These are phyloP conservation scores for Malania oleifera DNA, from an alignment of 164 flowering plant genomes.

Conservation along the genomic window DNA sequence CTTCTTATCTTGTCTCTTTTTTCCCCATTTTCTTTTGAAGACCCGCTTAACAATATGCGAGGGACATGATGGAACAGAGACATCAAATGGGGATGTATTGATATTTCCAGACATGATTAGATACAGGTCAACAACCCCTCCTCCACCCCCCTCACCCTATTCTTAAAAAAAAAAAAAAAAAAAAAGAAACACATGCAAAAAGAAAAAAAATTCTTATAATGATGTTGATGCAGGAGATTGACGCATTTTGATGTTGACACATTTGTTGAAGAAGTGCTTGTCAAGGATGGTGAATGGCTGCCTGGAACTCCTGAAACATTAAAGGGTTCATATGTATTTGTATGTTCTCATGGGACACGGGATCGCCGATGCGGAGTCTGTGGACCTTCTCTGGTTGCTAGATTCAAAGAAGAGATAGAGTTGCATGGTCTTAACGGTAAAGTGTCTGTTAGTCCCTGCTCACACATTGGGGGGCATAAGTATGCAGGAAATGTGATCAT, in stretches of 20 bases:
- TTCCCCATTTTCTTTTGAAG: slow-evolving; percentile 24
- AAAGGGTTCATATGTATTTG: slow-evolving; percentile 69
- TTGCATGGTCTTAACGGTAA: slow-evolving; percentile 54
- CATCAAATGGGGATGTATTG: slow-evolving; percentile 93
- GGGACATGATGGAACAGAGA: slow-evolving; percentile 93
- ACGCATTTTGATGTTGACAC: slow-evolving; percentile 94
- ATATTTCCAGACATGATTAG: slow-evolving; percentile 98
- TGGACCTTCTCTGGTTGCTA: slow-evolving; percentile 73
- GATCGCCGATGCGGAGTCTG: slow-evolving; percentile 94
- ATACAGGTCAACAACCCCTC: slow-evolving; percentile 61
- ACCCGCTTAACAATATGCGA: slow-evolving; percentile 92
- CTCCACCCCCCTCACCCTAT: background rate
- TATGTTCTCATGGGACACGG: slow-evolving; percentile 84
- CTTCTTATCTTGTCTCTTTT: slow-evolving; percentile 3
- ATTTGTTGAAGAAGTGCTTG: slow-evolving; percentile 94
- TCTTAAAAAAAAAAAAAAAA: too few relatives aligned
- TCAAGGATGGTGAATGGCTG: slow-evolving; percentile 78
- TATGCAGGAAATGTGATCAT: slow-evolving; percentile 93
- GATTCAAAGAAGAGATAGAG: slow-evolving; percentile 78
- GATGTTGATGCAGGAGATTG: slow-evolving; percentile 66
- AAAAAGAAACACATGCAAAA: too few relatives aligned
- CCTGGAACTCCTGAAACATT: slow-evolving; percentile 79
- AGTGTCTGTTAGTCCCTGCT: slow-evolving; percentile 85
- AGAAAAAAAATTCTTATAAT: too few relatives aligned
- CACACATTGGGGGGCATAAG: slow-evolving; percentile 90